Percentiles rank a stretch among this genome's conserved stretches.
Evolutionary conservation across 768 basidiomycete genomes (phyloP).

Genomic region (Rhodosporidiobolus sp.): DNA sequence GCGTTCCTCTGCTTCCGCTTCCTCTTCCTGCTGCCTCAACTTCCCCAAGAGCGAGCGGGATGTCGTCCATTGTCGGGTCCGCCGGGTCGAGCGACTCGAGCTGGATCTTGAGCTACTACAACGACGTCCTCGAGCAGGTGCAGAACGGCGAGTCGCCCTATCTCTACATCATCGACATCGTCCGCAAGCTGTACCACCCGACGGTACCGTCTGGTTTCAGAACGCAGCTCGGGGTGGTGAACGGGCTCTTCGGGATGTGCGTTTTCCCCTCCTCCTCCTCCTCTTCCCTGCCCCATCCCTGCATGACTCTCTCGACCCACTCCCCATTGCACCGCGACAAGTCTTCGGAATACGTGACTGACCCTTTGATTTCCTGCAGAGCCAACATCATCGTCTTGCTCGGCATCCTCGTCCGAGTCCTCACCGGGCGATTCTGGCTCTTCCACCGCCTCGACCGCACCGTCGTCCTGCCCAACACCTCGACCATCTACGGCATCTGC

Average conservation of each 20-base stretch:
- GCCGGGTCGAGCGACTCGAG: too few species aligned
- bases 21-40: too few species aligned
- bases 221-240: conserved; percentile 1
- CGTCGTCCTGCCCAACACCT: conserved; percentile 16
- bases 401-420: conserved; percentile 5
- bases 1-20: too few species aligned
- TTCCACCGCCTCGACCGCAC: conserved; percentile 15
- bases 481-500: conserved; percentile 8
- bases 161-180: not conserved
- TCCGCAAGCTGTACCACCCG: conserved; percentile 10
- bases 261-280: not conserved
- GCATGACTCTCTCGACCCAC: too few species aligned
- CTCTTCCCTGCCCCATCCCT: too few species aligned
- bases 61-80: too few species aligned
- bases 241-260: conserved; percentile 11
- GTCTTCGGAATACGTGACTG: too few species aligned
- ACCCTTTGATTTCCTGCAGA: not conserved
- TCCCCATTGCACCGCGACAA: too few species aligned
- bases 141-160: not conserved
- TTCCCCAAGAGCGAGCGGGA: too few species aligned
- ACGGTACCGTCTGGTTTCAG: not conserved
- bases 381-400: conserved; percentile 1
- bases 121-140: not conserved
- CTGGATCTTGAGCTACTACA: conserved; percentile 12
- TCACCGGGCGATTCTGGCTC: conserved; percentile 14